Evolutionary conservation across 2,329 filamentous ascomycete species (phyloP), one percentile per base, ranked within the genome.

Genomic region (Colletotrichum abscissum): DNA sequence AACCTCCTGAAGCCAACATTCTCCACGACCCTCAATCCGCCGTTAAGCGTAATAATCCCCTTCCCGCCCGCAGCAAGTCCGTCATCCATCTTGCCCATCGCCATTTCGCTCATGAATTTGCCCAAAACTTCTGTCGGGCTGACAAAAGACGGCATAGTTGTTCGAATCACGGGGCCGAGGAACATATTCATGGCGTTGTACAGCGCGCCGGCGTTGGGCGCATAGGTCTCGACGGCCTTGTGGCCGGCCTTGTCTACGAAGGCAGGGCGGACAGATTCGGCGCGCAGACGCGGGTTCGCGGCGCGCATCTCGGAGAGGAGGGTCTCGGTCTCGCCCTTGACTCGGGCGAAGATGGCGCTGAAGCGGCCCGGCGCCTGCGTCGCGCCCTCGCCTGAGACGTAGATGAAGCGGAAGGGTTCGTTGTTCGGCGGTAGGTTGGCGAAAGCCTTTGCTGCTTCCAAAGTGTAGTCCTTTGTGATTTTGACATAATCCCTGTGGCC

Each of bases 301-400:
- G 80, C 80, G 5, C 83, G 80, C 75, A 94, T 80, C 0, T 86
- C 84, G 1, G 92, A 85, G 1, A 95, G 85, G 1, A 84, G 81
- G 1, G 84, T 75, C 81, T 95, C 93, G 0, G 89, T 88, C 78
- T 90, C 86, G 14, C 93, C 93, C 80, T 95, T 95, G 68, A 93
- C 86, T 14, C 87, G 84, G 1, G 85, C 91, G 77, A 90, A 95
- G 57, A 89, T 81, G 22, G 87, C 80, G 0, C 91, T 88, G 76
- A 91, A 87, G 5, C 80, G 79, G 3, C 87, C 87, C 0, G 92
- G 92, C 1, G 82, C 82, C 22, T 87, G 86, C 1, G 90, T 92
- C 0, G 91, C 88, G 58, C 90, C 90, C 64, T 85, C 82, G 62
- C 91, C 92, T 0, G 93, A 95, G 35, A 95, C 88, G 78, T 91